Base-by-base conservation (phyloP, 2,329 filamentous ascomycete genomes). In the Clonostachys sp. region DNA sequence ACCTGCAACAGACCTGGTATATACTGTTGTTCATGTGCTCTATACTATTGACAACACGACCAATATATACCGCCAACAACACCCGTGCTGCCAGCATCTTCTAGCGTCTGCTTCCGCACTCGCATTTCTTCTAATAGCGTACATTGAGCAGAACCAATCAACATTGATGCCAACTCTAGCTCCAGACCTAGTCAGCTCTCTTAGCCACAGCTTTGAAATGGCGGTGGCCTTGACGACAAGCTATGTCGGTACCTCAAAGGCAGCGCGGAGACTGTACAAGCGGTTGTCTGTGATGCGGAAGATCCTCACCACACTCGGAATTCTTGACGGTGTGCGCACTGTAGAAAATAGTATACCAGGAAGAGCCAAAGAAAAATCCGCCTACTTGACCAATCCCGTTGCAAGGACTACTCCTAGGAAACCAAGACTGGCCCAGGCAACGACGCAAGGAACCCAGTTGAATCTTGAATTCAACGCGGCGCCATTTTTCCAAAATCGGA, bases 371-470 rank as follows among this genome's bases (percentile, higher is more conserved):
- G 2, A 64, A 64, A 46, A 73, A 61, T 17, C 74, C 49, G 30
- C 62, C 66, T 47, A 74, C 66, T 36, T 66, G 46, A 54, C 76
- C 73, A 34, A 77, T 45, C 61, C 75, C 65, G 16, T 73, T 59
- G 1, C 70, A 71, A 0, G 73, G 24, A 24, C 24, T 24, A 24
- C 24, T 24, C 24, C 6, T 24, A 8, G 6, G 24, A 24, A 24
- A 24, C 7, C 24, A 24, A 24, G 24, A 24, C 24, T 24, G 7
- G 24, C 7, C 24, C 24, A 24, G 24, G 7, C 24, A 24, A 7
- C 24, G 24, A 8, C 24, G 24, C 24, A 24, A 24, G 24, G 24
- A 24, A 24, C 24, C 7, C 24, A 24, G 24, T 8, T 24, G 24
- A 24, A 24, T 24, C 24, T 24, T 24, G 24, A 24, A 8, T 24